Base-by-base conservation (phyloP, 768 basidiomycete species). In the Botryobasidium botryosum region DNA sequence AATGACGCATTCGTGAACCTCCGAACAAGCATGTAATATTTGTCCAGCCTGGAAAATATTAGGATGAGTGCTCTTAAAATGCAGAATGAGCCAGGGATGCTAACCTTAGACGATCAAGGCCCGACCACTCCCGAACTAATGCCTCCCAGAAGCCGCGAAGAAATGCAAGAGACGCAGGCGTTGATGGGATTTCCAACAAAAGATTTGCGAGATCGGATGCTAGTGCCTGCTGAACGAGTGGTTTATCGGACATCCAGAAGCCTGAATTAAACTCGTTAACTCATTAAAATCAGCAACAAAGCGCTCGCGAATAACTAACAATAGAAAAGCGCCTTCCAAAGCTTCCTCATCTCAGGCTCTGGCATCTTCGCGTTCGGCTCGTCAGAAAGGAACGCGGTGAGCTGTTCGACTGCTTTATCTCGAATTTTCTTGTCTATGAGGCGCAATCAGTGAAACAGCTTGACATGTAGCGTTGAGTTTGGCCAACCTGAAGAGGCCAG, bases 221-320 rank as follows among this genome's bases (percentile, higher is more conserved):
- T 13, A 99, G 70, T 12, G 77, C 79, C 58, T 97, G 92, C 58
- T 97, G 92, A 6, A 96, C 83, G 6, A 91, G 70, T 3, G 91
- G 91, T 58, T 97, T 99, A 63, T 99, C 92, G 7, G 91, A 96
- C 90, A 96, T 96, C 91, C 92, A 99, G 63, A 90, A 97, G 58
- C 92, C 91, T 94, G 52, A n/a, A 44, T 28, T 21, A 17, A 25
- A 21, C 40, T 13, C 40, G 50, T 5, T 28, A 10, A 47, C 13
- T 15, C n/a, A 18, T 23, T 25, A 36, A 44, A 40, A 31, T 13
- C 33, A 13, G 32, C 4, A 3, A 24, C 0, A 32, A 24, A 47
- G 29, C 12, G 8, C 33, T n/a, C 32, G 21, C 18, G 24, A 38
- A 21, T 27, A 4, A 61, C 76, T 51, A 50, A 88, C 91, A 94